A percentile compares a stretch with the other conserved stretches of the same genome.
phyloP scores from a whole-genome alignment of 2,329 filamentous ascomycete genomes.

The Fusarium dimerum region DNA sequence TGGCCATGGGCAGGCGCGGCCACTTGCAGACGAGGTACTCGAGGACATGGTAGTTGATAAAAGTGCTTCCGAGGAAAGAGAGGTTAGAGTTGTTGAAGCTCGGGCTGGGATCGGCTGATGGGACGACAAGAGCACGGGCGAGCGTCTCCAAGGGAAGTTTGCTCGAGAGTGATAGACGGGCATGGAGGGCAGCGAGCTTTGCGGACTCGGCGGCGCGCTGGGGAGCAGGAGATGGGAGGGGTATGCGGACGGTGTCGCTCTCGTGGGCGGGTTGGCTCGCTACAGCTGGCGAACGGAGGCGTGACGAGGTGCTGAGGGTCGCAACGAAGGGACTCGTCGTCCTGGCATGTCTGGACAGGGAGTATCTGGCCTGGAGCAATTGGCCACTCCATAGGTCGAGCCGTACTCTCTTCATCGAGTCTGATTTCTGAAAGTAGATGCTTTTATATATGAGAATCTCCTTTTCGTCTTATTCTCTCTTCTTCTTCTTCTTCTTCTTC shows the following conservation, averaged over 20 bases:
- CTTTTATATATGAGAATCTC: not conserved
- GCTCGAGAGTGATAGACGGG: conserved; percentile 78
- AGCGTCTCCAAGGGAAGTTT: conserved; percentile 85
- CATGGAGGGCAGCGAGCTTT: conserved; percentile 90
- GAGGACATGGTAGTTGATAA: conserved; percentile 85
- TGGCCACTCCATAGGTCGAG: conserved; percentile 43
- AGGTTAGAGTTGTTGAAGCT: conserved; percentile 89
- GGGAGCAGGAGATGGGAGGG: conserved; percentile 71
- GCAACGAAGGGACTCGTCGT: conserved; percentile 12
- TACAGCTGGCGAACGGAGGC: conserved; percentile 35
- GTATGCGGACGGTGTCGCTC: conserved; percentile 21
- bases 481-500: not conserved
- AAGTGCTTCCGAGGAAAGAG: conserved; percentile 75
- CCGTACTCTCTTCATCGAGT: conserved; percentile 46
- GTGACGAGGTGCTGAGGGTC: conserved; percentile 24
- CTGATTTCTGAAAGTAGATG: not conserved
- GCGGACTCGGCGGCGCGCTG: conserved; percentile 70
- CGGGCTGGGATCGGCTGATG: conserved; percentile 76
- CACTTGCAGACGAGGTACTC: conserved; percentile 88
- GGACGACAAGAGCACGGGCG: conserved; percentile 81
- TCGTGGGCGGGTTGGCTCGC: conserved; percentile 26
- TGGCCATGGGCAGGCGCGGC: conserved; percentile 85
- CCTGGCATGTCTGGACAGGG: conserved; percentile 24
- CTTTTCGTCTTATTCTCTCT: conserved; percentile 11
- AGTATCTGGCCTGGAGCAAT: conserved; percentile 37